These are phyloP conservation scores for Cladophialophora psammophila DNA, from an alignment of 2,329 filamentous ascomycete genomes.

Conservation along the genomic window DNA sequence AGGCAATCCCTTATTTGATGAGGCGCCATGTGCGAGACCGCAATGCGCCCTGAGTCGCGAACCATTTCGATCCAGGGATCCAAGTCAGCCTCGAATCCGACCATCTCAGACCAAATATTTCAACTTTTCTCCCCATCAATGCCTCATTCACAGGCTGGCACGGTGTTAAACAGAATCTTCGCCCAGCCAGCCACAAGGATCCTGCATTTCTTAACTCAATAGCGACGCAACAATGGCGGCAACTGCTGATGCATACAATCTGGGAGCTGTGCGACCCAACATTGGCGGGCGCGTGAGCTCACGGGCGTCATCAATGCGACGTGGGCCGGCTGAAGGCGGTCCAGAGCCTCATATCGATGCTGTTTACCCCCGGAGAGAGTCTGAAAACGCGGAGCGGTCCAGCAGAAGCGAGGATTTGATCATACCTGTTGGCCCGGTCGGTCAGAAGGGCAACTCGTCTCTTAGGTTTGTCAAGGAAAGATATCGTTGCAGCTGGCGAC, in stretches of 20 bases:
- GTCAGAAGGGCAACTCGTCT: conserved; percentile 7
- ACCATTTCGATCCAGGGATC: background rate
- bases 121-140: background rate
- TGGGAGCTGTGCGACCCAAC: background rate
- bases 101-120: background rate
- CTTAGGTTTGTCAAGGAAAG: background rate
- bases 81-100: background rate
- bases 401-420: background rate
- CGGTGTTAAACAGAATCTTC: background rate
- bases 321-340: background rate
- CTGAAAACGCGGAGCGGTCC: conserved; percentile 5
- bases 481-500: background rate
- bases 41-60: background rate
- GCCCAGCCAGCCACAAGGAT: background rate
- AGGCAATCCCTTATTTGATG: background rate
- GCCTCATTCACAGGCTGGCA: background rate
- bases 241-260: background rate
- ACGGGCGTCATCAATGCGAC: background rate
- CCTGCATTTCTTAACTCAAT: background rate
- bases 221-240: background rate
- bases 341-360: background rate
- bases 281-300: background rate
- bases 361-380: background rate
- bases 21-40: background rate
- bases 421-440: background rate